Evolutionary conservation across 2,329 filamentous ascomycete species (phyloP), one percentile per base, ranked within the genome.

Genomic region (Alternaria conjuncta): DNA sequence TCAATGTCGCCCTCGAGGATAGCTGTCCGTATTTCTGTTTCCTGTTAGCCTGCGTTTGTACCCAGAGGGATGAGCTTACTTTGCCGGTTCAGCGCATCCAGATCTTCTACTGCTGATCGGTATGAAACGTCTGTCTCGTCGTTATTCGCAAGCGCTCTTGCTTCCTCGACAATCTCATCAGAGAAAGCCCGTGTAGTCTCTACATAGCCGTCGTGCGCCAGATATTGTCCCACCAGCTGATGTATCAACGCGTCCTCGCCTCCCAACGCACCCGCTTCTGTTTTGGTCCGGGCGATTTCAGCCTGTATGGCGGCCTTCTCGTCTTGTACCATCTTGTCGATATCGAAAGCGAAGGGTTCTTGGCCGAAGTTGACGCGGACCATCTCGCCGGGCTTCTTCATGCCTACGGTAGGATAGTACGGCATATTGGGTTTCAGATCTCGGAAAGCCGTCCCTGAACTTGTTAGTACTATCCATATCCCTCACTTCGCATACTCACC

Each of bases 1-100:
- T 98, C 96, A 63, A 99, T 92, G 73, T 99, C 93, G 21, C 96
- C 96, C 63, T 97, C 92, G 3, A 98, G 85, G 50, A 99, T 93
- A 1, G 94, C 92, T 67, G 88, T 86, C 58, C 96, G 90, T 67
- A 98, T 97, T 78, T 89, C 92, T 97, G 74, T 1, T 1, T 13
- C 0, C 8, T n/a, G 55, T 75, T 45, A 74, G 66, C n/a, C 30
- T 36, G 10, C 12, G 3, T 11, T 13, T 13, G 55, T 23, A 9
- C 6, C 2, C 18, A 18, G 2, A 2, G 6, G 11, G 15, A 55
- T 10, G 9, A 25, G 12, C 90, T 77, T 83, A 96, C 94, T 89
- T 82, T 97, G 94, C 60, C 96, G 86, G 76, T 94, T 92, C 63
- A 92, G 88, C 12, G 94, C 94, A 81, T 98, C 93, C 60, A 93